Evolutionary conservation across 352 stramenopile genomes (phyloP).

Genomic region (Phytophthora pluvialis): DNA sequence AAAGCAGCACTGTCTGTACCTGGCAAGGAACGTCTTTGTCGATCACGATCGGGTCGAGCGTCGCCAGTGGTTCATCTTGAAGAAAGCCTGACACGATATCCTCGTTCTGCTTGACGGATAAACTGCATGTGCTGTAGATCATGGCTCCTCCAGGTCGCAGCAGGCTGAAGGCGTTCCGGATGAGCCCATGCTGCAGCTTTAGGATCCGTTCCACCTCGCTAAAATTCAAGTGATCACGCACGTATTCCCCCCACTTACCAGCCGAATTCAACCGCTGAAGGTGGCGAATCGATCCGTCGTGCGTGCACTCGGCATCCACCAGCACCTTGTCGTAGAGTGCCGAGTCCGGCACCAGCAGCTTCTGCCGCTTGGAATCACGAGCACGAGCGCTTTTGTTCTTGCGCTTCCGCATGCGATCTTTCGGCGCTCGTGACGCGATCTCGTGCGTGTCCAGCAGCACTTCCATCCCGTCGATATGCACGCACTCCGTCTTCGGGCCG

Average conservation of each 20-base stretch:
- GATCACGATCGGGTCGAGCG: slow-evolving; percentile 45
- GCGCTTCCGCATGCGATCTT: slow-evolving; percentile 79
- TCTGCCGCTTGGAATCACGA: slow-evolving; percentile 56
- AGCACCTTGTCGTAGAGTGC: slow-evolving; percentile 93
- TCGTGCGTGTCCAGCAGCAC: slow-evolving; percentile 75
- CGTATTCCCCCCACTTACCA: slow-evolving; percentile 79
- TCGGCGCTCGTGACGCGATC: slow-evolving; percentile 49
- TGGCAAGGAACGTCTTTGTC: slow-evolving; percentile 53
- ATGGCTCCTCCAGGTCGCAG: slow-evolving; percentile 89
- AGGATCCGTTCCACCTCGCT: slow-evolving; percentile 65
- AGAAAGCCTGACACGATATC: slow-evolving; percentile 90
- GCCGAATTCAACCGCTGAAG: slow-evolving; percentile 71
- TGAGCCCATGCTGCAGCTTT: slow-evolving; percentile 62
- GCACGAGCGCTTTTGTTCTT: slow-evolving; percentile 92
- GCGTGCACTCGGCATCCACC: slow-evolving; percentile 96
- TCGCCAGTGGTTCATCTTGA: slow-evolving; percentile 41
- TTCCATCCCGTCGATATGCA: slow-evolving; percentile 45
- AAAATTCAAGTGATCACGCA: slow-evolving; percentile 67
- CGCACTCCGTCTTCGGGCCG: slow-evolving; percentile 55
- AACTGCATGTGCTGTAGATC: slow-evolving; percentile 96
- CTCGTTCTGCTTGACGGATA: slow-evolving; percentile 94
- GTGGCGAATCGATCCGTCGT: slow-evolving; percentile 94
- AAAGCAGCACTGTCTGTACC: slow-evolving; percentile 24
- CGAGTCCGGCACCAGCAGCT: slow-evolving; percentile 32
- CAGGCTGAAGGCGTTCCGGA: slow-evolving; percentile 88